A percentile compares a stretch with the other conserved stretches of the same genome.
Conservation (phyloP, 2,329 filamentous ascomycete species). For the Coleophoma eucalyptorum region DNA sequence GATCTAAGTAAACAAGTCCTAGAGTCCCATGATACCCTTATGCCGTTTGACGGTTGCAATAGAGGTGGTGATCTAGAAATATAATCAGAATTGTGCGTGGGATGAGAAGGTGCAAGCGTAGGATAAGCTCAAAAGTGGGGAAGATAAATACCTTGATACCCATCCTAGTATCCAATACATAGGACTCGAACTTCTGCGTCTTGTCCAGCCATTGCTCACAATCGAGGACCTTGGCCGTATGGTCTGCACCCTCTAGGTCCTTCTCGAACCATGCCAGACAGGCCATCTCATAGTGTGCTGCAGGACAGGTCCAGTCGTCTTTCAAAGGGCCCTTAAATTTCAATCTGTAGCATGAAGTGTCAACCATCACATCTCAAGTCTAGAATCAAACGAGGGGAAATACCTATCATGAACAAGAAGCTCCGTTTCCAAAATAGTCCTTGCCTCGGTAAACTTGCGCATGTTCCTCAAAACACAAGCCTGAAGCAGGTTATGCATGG, state of each 20-base stretch:
- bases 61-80: neutral
- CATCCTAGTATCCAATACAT: conserved; percentile 69
- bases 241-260: conserved; percentile 23
- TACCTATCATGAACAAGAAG: conserved; percentile 64
- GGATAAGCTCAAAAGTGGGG: neutral
- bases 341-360: conserved; percentile 29
- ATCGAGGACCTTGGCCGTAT: conserved; percentile 47
- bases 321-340: conserved; percentile 55
- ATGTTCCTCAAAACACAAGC: conserved; percentile 64
- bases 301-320: conserved; percentile 70
- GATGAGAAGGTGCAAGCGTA: neutral
- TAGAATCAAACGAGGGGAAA: conserved; percentile 18
- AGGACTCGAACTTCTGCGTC: conserved; percentile 64
- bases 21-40: neutral
- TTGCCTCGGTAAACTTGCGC: conserved; percentile 61
- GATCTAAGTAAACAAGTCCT: neutral
- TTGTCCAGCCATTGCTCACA: conserved; percentile 64
- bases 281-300: conserved; percentile 82
- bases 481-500: conserved; percentile 62
- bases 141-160: conserved; percentile 50
- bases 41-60: neutral
- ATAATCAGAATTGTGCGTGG: neutral
- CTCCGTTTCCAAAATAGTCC: conserved; percentile 54
- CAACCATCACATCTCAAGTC: neutral
- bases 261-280: conserved; percentile 75